Percentiles rank a stretch among this genome's conserved stretches.
phyloP scores from a whole-genome alignment of 805 yeast species.

The Myxozyma monticola region DNA sequence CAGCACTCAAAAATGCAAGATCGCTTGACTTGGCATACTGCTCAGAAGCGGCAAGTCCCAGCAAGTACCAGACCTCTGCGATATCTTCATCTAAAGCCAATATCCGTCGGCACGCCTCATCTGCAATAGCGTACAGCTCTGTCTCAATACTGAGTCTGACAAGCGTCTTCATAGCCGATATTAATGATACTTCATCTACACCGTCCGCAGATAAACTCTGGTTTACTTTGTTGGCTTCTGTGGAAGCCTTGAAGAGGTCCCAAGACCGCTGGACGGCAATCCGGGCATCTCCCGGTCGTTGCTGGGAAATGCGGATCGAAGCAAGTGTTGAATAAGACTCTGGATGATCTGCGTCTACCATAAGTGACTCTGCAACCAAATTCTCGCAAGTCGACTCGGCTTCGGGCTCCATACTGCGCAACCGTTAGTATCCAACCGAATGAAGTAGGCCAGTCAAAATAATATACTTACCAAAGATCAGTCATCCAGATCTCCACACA shows the following conservation, averaged over 20 bases:
- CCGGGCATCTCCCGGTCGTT: constrained; percentile 67
- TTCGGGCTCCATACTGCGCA: constrained; percentile 81
- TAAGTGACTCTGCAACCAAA: constrained; percentile 63
- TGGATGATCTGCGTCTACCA: constrained; percentile 56
- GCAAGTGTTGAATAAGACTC: constrained; percentile 82
- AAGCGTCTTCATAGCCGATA: constrained; percentile 72
- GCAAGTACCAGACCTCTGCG: constrained; percentile 78
- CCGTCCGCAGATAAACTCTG: constrained; percentile 25
- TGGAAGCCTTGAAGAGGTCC: constrained; percentile 61
- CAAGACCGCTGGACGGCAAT: constrained; percentile 69
- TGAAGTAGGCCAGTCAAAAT: constrained; percentile 63
- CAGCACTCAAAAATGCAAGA: background rate
- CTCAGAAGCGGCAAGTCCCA: constrained; percentile 59
- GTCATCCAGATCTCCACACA: constrained; percentile 67
- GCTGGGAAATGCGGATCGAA: constrained; percentile 87
- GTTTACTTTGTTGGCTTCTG: constrained; percentile 36
- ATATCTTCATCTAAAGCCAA: constrained; percentile 83
- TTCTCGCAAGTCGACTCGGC: constrained; percentile 82
- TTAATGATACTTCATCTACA: constrained; percentile 47
- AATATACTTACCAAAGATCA: constrained; percentile 30
- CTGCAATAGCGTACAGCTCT: constrained; percentile 65
- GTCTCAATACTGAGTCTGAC: constrained; percentile 77
- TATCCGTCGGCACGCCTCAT: constrained; percentile 61
- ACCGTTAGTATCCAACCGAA: background rate
- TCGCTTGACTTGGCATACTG: constrained; percentile 5